phyloP scores from a whole-genome alignment of 441 rosid genomes.

The Syzygium malaccense region DNA sequence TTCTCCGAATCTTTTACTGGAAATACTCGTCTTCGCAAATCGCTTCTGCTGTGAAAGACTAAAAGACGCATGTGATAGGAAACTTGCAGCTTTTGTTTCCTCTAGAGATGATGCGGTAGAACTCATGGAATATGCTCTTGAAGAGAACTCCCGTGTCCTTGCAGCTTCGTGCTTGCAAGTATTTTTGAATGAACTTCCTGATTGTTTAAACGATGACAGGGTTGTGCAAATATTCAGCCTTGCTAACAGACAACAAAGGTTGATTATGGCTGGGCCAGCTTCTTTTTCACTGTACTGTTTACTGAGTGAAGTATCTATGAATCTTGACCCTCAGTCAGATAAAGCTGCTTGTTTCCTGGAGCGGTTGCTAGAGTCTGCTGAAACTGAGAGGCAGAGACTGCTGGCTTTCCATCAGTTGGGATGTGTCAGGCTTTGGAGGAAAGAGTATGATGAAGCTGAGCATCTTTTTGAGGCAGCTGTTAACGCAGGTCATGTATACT shows the following conservation, averaged over 20 bases:
- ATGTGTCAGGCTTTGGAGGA: slow-evolving; percentile 72
- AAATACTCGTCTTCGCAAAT: slow-evolving; percentile 74
- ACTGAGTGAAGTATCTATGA: slow-evolving; percentile 85
- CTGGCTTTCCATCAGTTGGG: slow-evolving; percentile 92
- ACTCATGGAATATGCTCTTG: slow-evolving; percentile 84
- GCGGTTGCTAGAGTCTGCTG: slow-evolving; percentile 62
- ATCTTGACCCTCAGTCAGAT: slow-evolving; percentile 60
- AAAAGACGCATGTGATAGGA: slow-evolving; percentile 83
- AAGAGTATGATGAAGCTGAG: slow-evolving; percentile 81
- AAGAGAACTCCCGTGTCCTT: slow-evolving; percentile 69
- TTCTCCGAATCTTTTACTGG: slow-evolving; percentile 57
- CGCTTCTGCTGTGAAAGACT: slow-evolving; percentile 90
- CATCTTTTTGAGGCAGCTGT: slow-evolving; percentile 59
- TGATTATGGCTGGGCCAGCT: slow-evolving; percentile 74
- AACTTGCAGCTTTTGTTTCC: slow-evolving; percentile 57
- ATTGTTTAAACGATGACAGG: slow-evolving; percentile 62
- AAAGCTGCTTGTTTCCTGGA: slow-evolving; percentile 59
- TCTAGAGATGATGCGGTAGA: slow-evolving; percentile 78
- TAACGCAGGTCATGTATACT: slow-evolving; percentile 69
- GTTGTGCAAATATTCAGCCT: slow-evolving; percentile 57
- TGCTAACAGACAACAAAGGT: slow-evolving; percentile 46
- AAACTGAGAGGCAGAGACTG: slow-evolving; percentile 56
- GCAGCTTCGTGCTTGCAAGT: slow-evolving; percentile 86
- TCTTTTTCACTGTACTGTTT: slow-evolving; percentile 75
- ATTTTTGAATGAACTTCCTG: slow-evolving; percentile 70